These are phyloP conservation scores for Talaromyces borbonicus DNA, from an alignment of 495 filamentous ascomycete species.

Conservation along the genomic window DNA sequence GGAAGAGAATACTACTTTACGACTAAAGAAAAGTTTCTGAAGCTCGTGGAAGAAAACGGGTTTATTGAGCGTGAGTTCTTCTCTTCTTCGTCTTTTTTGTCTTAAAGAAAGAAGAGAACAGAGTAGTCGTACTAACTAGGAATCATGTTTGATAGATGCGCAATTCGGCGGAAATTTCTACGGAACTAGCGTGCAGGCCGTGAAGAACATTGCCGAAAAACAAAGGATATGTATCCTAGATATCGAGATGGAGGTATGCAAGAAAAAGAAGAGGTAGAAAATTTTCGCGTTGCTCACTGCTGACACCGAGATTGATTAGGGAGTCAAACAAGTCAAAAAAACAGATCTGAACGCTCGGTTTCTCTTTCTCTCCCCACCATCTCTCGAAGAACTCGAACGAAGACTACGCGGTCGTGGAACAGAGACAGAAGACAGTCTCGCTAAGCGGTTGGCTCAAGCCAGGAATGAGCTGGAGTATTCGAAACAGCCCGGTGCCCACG, in stretches of 20 bases:
- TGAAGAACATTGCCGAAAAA: constrained; percentile 60
- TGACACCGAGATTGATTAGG: no score
- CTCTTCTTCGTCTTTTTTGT: neutral
- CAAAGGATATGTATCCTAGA: constrained; percentile 43
- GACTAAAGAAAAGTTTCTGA: constrained; percentile 55
- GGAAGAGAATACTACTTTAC: constrained; percentile 79
- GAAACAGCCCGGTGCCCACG: constrained; percentile 62
- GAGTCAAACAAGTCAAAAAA: constrained; percentile 87
- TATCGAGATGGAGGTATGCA: constrained; percentile 98
- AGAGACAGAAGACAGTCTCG: constrained; percentile 68
- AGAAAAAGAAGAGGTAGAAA: no score
- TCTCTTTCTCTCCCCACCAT: constrained; percentile 77
- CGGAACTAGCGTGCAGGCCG: constrained; percentile 69
- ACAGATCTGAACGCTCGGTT: constrained; percentile 54
- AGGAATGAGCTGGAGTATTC: constrained; percentile 74
- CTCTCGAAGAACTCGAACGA: constrained; percentile 60
- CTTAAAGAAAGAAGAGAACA: neutral
- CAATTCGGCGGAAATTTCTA: constrained; percentile 83
- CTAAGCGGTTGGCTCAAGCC: constrained; percentile 68
- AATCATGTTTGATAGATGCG: constrained; percentile 32
- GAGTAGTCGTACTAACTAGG: neutral
- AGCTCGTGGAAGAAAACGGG: constrained; percentile 54
- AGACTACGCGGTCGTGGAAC: constrained; percentile 75
- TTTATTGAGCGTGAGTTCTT: constrained; percentile 66
- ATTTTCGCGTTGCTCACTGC: no score